These are phyloP conservation scores for Lipomyces orientalis DNA, from an alignment of 805 yeast genomes.

Conservation along the genomic window DNA sequence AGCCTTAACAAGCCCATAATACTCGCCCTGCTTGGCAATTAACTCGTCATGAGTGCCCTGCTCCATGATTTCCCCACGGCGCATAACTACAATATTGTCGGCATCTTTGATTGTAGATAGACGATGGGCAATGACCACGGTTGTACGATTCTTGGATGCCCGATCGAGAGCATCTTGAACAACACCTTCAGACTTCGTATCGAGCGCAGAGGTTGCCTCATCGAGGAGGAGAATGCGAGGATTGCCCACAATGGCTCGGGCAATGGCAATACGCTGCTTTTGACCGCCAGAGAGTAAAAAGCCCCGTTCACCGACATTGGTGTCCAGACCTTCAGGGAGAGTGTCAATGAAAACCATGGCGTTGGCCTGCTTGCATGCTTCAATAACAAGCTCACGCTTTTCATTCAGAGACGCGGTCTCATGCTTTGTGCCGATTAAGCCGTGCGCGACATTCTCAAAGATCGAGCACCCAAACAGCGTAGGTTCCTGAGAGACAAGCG, in stretches of 20 bases:
- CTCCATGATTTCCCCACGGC: constrained; percentile 53
- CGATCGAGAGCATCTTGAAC: constrained; percentile 58
- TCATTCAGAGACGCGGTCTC: constrained; percentile 47
- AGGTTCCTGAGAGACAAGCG: constrained; percentile 66
- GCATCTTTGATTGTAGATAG: constrained; percentile 58
- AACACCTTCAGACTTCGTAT: constrained; percentile 64
- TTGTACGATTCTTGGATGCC: constrained; percentile 47
- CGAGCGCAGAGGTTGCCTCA: constrained; percentile 73
- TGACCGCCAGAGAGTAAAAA: constrained; percentile 72
- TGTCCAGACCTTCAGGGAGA: constrained; percentile 60
- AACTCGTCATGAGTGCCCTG: constrained; percentile 48
- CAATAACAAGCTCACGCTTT: constrained; percentile 47
- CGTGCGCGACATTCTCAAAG: constrained; percentile 79
- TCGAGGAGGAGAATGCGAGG: constrained; percentile 64
- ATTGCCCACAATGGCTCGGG: constrained; percentile 61
- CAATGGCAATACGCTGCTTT: constrained; percentile 68
- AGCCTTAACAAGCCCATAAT: constrained; percentile 43
- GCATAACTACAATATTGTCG: constrained; percentile 54
- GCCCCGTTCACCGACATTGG: constrained; percentile 59
- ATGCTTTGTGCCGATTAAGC: constrained; percentile 52
- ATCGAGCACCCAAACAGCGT: constrained; percentile 77
- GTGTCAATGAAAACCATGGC: constrained; percentile 55
- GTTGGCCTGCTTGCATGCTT: constrained; percentile 60
- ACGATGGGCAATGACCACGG: constrained; percentile 60
- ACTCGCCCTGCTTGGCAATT: constrained; percentile 38